A percentile compares a stretch with the other conserved stretches of the same genome.
Conservation (phyloP, 2,329 filamentous ascomycete genomes). For the Trematosphaeria pertusa region DNA sequence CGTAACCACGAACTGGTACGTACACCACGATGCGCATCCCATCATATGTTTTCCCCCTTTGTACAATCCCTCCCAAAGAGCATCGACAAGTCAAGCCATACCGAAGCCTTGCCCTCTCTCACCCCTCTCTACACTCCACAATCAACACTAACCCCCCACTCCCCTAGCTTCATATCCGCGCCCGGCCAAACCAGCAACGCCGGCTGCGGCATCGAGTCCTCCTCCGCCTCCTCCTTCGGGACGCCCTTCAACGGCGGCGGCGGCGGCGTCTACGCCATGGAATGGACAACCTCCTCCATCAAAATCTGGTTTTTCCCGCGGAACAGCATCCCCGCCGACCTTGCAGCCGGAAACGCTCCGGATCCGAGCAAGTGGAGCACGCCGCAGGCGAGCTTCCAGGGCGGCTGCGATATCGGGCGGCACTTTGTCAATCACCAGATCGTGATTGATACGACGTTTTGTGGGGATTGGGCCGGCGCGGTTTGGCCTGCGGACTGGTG, state of each 20-base stretch:
- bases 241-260: constrained; percentile 34
- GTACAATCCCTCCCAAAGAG: no score
- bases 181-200: constrained; percentile 19
- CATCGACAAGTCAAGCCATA: no score
- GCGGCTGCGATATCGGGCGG: constrained; percentile 36
- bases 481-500: constrained; percentile 4
- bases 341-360: constrained; percentile 48
- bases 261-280: constrained; percentile 50
- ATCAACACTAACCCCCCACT: no score
- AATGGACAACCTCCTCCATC: constrained; percentile 73
- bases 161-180: constrained; percentile 19
- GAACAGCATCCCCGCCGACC: constrained; percentile 59
- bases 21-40: no score
- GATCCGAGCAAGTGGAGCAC: constrained; percentile 69
- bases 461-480: constrained; percentile 48
- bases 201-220: constrained; percentile 20
- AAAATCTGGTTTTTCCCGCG: constrained; percentile 81
- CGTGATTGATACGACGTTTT: constrained; percentile 81
- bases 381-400: constrained; percentile 70
- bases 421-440: constrained; percentile 75
- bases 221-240: constrained; percentile 22
- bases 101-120: no score
- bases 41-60: no score
- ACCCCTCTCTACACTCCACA: no score
- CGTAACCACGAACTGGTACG: constrained; percentile 27